A percentile compares a stretch with the other conserved stretches of the same genome.
These are phyloP conservation scores for Mortierella claussenii DNA, from an alignment of 192 early-diverging fungal species.

Conservation along the genomic window DNA sequence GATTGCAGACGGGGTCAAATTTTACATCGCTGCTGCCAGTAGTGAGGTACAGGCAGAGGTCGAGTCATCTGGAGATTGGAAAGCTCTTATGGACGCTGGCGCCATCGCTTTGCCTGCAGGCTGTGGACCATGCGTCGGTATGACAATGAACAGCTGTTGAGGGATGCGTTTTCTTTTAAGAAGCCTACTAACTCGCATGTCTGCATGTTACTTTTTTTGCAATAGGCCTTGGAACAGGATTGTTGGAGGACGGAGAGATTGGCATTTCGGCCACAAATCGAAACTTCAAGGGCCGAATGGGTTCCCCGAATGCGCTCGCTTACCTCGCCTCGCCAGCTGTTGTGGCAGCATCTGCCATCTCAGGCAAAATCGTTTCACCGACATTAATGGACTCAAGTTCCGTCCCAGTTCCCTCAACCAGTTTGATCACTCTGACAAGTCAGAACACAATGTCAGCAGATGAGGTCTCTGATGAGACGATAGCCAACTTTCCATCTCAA, in stretches of 20 bases:
- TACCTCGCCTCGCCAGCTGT: constrained; percentile 97
- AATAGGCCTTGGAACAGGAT: constrained; percentile 85
- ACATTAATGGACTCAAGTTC: background rate
- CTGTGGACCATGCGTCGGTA: constrained; percentile 96
- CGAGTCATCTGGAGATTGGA: constrained; percentile 88
- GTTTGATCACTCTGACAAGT: constrained; percentile 19
- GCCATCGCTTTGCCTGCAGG: constrained; percentile 92
- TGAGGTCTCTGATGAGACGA: constrained; percentile 41
- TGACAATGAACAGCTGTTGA: too few species aligned
- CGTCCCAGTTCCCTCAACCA: constrained; percentile 25
- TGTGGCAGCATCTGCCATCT: constrained; percentile 92
- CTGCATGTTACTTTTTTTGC: background rate
- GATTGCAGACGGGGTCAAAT: constrained; percentile 84
- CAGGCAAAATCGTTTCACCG: constrained; percentile 78
- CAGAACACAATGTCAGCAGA: constrained; percentile 6
- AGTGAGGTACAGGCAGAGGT: constrained; percentile 92
- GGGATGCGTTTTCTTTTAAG: too few species aligned
- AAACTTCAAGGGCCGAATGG: constrained; percentile 99
- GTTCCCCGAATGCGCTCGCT: constrained; percentile 88
- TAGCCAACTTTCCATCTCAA: constrained; percentile 79
- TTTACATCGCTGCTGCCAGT: constrained; percentile 96
- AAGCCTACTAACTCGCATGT: too few species aligned
- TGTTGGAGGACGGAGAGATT: constrained; percentile 95
- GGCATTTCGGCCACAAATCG: constrained; percentile 99
- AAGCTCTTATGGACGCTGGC: constrained; percentile 85